A percentile compares a stretch with the other conserved stretches of the same genome.
Conservation (phyloP, 2,329 filamentous ascomycete species). For the Ophiocordyceps australis region DNA sequence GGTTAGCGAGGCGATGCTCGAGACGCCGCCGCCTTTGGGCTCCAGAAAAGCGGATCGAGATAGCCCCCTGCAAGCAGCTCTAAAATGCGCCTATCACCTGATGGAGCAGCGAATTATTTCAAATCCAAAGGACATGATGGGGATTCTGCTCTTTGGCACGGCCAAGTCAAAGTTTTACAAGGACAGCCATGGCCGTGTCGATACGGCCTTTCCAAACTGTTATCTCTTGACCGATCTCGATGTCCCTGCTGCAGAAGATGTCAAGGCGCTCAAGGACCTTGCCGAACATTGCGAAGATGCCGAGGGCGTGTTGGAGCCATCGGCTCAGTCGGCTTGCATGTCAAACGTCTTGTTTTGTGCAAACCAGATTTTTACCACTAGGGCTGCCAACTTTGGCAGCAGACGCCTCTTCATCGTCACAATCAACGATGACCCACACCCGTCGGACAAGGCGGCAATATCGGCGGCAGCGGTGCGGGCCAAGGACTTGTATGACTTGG, state of each 20-base stretch:
- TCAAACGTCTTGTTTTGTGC: constrained; percentile 84
- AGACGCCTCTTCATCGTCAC: constrained; percentile 90
- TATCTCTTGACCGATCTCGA: constrained; percentile 83
- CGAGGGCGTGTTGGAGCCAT: constrained; percentile 49
- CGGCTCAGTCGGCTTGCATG: constrained; percentile 57
- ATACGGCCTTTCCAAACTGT: constrained; percentile 68
- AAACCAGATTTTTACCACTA: constrained; percentile 92
- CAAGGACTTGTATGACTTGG: constrained; percentile 87
- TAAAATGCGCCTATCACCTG: constrained; percentile 86
- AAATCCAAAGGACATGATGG: constrained; percentile 93
- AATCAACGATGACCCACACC: constrained; percentile 77
- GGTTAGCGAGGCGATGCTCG: constrained; percentile 75
- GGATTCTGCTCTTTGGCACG: constrained; percentile 81
- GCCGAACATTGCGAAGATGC: constrained; percentile 63
- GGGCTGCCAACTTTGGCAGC: constrained; percentile 85
- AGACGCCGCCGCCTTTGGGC: constrained; percentile 39
- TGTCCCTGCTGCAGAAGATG: constrained; percentile 70
- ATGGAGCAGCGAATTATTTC: constrained; percentile 99
- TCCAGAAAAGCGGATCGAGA: constrained; percentile 64
- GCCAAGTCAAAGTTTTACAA: constrained; percentile 64
- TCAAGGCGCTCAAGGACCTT: constrained; percentile 59
- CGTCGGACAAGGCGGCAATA: constrained; percentile 50
- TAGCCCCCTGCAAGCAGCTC: constrained; percentile 61
- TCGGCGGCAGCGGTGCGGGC: constrained; percentile 71
- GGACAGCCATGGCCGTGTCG: constrained; percentile 39